Evolutionary conservation across 257 asterid species (phyloP), one percentile per base, ranked within the genome.

Genomic region (Striga asiatica): DNA sequence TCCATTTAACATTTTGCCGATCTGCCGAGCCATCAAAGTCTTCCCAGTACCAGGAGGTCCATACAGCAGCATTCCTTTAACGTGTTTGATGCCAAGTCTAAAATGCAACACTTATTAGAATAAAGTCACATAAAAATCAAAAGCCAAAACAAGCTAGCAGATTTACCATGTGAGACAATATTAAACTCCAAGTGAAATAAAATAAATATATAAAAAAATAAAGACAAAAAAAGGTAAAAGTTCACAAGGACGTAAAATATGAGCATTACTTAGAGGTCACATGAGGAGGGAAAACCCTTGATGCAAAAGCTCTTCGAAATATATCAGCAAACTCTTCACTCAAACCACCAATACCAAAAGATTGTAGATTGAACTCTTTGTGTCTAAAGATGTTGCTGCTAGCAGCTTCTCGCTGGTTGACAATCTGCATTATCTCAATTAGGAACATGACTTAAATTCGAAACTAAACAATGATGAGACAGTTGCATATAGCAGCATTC

Each of bases 11-110:
- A 92, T 85, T 68, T 88, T 92, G 47, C 99, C 99, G 68, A 92
- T 92, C 80, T 92, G 99, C 13, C 99, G 97, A 65, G 99, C 99
- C 93, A 92, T 88, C 56, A 92, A 76, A 50, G 99, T 92, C 83
- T 92, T 92, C 48, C 99, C 99, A 60, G 99, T 92, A 68, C 99
- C 99, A 76, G 99, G 99, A 66, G 99, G 99, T 64, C 99, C 99
- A 70, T 48, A 74, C 45, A 92, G 97, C 71, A 92, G 80, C 97
- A 92, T 92, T 73, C 99, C 99, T 66, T 92, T 92, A 41, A 92
- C 99, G 73, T 92, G 99, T 76, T 84, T 88, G 79, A 92, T 88
- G 48, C 99, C 99, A 66, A 92, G 80, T 67, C 99, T 92, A 69
- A 39, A 68, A 75, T 21, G 51, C 32, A 61, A 60, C 14, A 52